Conservation (phyloP, 768 basidiomycete species). For the Sutorius australiensis region DNA sequence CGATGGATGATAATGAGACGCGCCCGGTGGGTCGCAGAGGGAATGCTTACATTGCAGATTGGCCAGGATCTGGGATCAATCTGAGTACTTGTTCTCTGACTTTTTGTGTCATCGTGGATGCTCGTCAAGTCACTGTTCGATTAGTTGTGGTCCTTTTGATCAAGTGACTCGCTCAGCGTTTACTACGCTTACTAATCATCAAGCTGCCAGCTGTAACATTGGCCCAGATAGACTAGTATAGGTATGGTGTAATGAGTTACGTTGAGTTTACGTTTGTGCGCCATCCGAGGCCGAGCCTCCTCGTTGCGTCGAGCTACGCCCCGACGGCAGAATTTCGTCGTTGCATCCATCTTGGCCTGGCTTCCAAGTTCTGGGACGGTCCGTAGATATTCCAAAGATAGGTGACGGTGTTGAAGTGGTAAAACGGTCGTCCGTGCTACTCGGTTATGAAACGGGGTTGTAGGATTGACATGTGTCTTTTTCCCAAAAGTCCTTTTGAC, state of each 20-base stretch:
- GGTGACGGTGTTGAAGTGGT: neutral
- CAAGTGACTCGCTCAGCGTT: conserved; percentile 5
- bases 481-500: too few species aligned
- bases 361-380: neutral
- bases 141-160: neutral
- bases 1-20: neutral
- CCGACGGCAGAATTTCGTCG: neutral
- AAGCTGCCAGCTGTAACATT: too few species aligned
- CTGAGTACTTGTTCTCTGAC: conserved; percentile 53
- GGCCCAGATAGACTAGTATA: neutral
- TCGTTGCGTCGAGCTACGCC: neutral
- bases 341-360: neutral
- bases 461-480: neutral
- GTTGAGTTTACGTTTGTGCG: neutral
- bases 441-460: conserved; percentile 2
- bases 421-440: neutral
- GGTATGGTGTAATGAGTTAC: neutral
- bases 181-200: conserved; percentile 14
- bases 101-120: conserved; percentile 45
- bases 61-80: conserved; percentile 50
- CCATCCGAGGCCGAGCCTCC: neutral
- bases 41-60: conserved; percentile 41
- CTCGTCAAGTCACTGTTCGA: neutral
- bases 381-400: conserved; percentile 6
- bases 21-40: neutral